Evolutionary conservation across 2,329 filamentous ascomycete species (phyloP).

Genomic region (Paradendryphiella salina): DNA sequence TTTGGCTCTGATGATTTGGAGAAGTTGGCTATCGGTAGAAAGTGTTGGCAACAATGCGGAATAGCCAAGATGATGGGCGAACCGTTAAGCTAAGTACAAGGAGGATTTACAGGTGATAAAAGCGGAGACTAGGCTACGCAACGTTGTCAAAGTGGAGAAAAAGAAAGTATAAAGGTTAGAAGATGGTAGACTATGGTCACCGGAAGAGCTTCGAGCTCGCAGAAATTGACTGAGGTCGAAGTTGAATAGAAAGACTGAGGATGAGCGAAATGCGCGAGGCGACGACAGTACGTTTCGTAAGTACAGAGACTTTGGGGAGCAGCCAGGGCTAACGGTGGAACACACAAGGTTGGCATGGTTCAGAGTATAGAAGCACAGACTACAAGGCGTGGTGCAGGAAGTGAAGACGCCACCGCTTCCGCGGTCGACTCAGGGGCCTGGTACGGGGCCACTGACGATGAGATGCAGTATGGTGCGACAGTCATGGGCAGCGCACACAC

Average conservation of each 20-base stretch:
- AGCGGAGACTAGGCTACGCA: conserved; percentile 19
- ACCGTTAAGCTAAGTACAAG: conserved; percentile 15
- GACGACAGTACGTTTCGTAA: conserved; percentile 28
- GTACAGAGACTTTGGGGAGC: conserved; percentile 29
- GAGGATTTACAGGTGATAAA: conserved; percentile 17
- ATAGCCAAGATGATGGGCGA: conserved; percentile 8
- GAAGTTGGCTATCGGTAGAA: conserved; percentile 1
- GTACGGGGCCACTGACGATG: conserved; percentile 19
- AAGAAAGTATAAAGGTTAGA: conserved; percentile 24
- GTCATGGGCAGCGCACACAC: conserved; percentile 34
- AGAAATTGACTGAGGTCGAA: conserved; percentile 17
- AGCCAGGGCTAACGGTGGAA: conserved; percentile 32
- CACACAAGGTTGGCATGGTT: conserved; percentile 26
- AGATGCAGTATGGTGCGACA: conserved; percentile 38
- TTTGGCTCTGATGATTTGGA: conserved; percentile 11
- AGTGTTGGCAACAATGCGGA: conserved; percentile 1
- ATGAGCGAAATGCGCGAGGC: conserved; percentile 18
- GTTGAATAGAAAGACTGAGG: conserved; percentile 22
- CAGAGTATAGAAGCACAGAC: conserved; percentile 28
- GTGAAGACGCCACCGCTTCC: conserved; percentile 31
- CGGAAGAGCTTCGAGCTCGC: conserved; percentile 39
- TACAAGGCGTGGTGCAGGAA: conserved; percentile 25
- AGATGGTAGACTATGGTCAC: conserved; percentile 14
- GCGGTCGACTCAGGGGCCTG: conserved; percentile 29
- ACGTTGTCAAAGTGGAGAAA: conserved; percentile 21